Conservation (phyloP, 2,329 filamentous ascomycete species). For the Diaporthe helianthi region DNA sequence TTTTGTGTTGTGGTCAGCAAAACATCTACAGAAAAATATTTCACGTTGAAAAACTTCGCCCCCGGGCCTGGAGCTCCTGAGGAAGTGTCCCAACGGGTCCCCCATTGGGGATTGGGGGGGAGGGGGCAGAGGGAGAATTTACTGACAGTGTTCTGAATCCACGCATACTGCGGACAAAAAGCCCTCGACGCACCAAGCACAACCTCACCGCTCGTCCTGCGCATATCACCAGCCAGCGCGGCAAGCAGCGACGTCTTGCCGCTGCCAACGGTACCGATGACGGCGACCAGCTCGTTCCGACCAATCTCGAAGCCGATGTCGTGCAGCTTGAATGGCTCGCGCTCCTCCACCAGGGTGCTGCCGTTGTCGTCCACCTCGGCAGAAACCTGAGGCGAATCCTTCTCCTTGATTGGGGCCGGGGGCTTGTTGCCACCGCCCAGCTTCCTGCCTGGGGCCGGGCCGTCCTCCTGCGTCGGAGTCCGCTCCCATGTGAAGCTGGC, state of each 20-base stretch:
- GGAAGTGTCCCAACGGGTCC: neutral
- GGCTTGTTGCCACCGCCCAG: constrained; percentile 49
- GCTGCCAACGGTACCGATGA: constrained; percentile 88
- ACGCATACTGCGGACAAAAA: constrained; percentile 95
- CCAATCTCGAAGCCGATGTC: constrained; percentile 72
- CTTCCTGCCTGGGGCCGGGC: constrained; percentile 47
- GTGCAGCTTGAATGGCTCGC: constrained; percentile 75
- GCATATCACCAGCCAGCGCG: constrained; percentile 93
- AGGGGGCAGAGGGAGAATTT: too few species aligned
- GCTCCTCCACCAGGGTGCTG: constrained; percentile 61
- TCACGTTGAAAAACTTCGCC: neutral
- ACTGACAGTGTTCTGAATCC: constrained; percentile 83
- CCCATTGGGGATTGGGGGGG: too few species aligned
- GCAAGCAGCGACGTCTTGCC: constrained; percentile 91
- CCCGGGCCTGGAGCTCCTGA: neutral
- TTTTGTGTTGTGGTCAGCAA: neutral
- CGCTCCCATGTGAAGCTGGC: constrained; percentile 91
- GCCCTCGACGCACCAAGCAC: constrained; percentile 80
- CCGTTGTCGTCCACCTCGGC: constrained; percentile 49
- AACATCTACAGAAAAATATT: neutral
- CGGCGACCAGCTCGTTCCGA: constrained; percentile 78
- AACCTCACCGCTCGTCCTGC: constrained; percentile 77
- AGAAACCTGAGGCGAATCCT: constrained; percentile 34
- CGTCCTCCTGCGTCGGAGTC: constrained; percentile 43
- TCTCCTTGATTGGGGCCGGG: constrained; percentile 47